These are phyloP conservation scores for Cercophora newfieldiana DNA, from an alignment of 495 filamentous ascomycete species.

Conservation along the genomic window DNA sequence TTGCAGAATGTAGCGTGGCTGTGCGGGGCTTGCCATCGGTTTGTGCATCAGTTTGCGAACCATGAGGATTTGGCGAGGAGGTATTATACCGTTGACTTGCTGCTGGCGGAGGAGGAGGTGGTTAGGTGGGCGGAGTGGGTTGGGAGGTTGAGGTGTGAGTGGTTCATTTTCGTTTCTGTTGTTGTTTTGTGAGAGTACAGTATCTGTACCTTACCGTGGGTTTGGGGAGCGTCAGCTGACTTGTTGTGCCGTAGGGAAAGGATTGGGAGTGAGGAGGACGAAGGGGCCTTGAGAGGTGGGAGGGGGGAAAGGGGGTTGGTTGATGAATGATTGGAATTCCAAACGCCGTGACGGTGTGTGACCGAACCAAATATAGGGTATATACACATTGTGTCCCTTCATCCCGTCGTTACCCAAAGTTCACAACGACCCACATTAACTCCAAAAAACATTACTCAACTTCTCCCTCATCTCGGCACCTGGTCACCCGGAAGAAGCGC, in stretches of 20 bases:
- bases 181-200: neutral
- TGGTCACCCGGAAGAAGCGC: slow-evolving; percentile 16
- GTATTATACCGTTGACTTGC: slow-evolving; percentile 69
- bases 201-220: no score
- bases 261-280: neutral
- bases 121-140: slow-evolving; percentile 68
- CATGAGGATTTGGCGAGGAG: slow-evolving; percentile 80
- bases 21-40: slow-evolving; percentile 83
- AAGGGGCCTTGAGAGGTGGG: neutral
- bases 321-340: neutral
- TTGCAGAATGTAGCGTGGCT: slow-evolving; percentile 85
- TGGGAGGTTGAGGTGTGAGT: slow-evolving; percentile 65
- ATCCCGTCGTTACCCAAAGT: neutral
- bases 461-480: neutral
- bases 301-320: no score
- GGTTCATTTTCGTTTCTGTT: slow-evolving; percentile 18
- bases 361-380: neutral
- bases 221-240: no score
- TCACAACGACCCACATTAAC: neutral
- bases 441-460: slow-evolving; percentile 5
- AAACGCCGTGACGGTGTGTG: neutral
- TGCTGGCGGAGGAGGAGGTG: slow-evolving; percentile 73
- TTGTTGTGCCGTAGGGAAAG: neutral
- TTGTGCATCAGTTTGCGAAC: slow-evolving; percentile 72
- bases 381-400: neutral